phyloP scores from a whole-genome alignment of 139 green algal genomes.

The Tetradesmus lagerheimii region DNA sequence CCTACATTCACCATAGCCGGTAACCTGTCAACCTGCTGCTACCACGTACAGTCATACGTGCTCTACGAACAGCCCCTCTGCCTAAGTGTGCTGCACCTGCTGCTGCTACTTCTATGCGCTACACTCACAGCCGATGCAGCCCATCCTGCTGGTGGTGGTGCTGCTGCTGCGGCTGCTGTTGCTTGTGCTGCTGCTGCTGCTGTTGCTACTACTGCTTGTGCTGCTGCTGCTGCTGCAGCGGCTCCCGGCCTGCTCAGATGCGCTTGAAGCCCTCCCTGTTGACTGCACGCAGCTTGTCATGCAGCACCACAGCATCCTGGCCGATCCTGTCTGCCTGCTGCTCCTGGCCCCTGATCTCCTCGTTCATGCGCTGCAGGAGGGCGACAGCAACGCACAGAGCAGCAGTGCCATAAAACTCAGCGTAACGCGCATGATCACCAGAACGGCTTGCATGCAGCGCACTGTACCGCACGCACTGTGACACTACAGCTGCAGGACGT shows the following conservation, averaged over 20 bases:
- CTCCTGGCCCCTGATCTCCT: slow-evolving; percentile 21
- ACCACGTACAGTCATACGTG: too few species aligned
- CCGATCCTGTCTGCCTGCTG: neutral
- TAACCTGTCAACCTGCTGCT: too few species aligned
- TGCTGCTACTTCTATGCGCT: too few species aligned
- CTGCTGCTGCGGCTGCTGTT: neutral
- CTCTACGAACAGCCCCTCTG: too few species aligned
- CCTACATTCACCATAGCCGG: too few species aligned
- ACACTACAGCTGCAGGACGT: too few species aligned
- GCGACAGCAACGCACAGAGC: neutral
- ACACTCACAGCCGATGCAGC: too few species aligned
- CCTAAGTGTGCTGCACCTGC: too few species aligned
- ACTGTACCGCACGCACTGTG: too few species aligned
- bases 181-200: too few species aligned
- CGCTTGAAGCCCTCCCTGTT: slow-evolving; percentile 45
- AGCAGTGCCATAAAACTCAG: neutral
- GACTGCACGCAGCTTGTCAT: slow-evolving; percentile 9
- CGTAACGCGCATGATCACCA: neutral
- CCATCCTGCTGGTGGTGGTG: neutral
- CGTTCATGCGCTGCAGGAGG: slow-evolving; percentile 34
- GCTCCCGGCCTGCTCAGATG: neutral
- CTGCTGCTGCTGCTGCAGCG: neutral
- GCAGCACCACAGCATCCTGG: slow-evolving; percentile 32
- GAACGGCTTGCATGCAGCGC: neutral
- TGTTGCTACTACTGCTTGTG: neutral